Percentiles rank a stretch among this genome's conserved stretches.
Conservation (phyloP, 176 grass and related monocot genomes). For the Avena atlantica region DNA sequence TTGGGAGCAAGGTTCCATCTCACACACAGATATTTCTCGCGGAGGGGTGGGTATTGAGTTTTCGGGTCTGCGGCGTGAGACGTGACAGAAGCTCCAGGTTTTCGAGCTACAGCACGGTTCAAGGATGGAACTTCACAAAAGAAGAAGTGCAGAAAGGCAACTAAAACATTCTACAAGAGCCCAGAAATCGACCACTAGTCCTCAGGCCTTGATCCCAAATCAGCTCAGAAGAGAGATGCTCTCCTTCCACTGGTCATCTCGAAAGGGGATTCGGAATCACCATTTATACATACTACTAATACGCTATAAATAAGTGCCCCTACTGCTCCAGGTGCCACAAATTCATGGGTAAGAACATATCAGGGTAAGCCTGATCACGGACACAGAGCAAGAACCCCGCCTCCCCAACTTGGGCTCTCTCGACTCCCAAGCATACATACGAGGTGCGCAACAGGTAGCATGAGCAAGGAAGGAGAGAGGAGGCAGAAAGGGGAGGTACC, state of each 20-base stretch:
- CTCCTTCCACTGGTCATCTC: not conserved
- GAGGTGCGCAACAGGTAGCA: not conserved
- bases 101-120: not conserved
- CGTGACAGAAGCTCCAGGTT: not conserved
- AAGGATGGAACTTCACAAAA: not conserved
- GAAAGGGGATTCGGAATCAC: not conserved
- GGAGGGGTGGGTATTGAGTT: not conserved
- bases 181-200: too few species aligned
- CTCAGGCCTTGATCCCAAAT: not conserved
- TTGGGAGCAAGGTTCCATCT: not conserved
- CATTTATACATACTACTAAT: not conserved
- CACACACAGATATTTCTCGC: not conserved
- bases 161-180: not conserved
- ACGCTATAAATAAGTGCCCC: not conserved
- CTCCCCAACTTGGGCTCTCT: not conserved
- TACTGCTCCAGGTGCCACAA: not conserved
- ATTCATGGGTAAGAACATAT: not conserved
- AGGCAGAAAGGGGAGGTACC: conserved; percentile 1
- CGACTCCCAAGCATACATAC: not conserved
- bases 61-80: not conserved
- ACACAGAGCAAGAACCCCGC: not conserved
- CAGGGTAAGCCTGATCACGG: not conserved
- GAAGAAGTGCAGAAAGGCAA: not conserved
- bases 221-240: conserved; percentile 6
- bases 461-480: not conserved